Conservation (phyloP, 768 basidiomycete genomes). For the Lentinula sp. region DNA sequence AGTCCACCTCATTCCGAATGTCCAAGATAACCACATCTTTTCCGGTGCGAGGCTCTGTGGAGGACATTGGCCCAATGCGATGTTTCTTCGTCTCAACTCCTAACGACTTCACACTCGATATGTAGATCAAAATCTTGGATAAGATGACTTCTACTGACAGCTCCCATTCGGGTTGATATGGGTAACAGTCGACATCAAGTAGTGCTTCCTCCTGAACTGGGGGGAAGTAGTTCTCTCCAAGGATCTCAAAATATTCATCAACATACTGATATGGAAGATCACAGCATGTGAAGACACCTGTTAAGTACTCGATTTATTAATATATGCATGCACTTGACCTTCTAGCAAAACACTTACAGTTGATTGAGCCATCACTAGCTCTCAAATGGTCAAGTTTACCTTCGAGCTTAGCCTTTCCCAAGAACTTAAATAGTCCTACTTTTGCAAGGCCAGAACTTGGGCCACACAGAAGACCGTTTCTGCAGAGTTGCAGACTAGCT, state of each 20-base stretch:
- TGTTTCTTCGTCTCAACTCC: not conserved
- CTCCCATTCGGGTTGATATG: conserved; percentile 6
- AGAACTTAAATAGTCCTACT: conserved; percentile 17
- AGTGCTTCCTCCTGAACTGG: conserved; percentile 15
- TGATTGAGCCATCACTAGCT: conserved; percentile 14
- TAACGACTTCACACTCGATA: not conserved
- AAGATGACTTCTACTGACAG: not conserved
- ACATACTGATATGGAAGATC: conserved; percentile 21
- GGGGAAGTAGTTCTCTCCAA: conserved; percentile 16
- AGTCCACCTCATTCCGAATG: conserved; percentile 12
- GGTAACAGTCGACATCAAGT: conserved; percentile 16
- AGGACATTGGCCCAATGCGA: not conserved
- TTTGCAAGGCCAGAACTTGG: conserved; percentile 17
- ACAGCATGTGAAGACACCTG: conserved; percentile 19
- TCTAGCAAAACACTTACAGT: conserved; percentile 9
- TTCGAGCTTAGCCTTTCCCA: conserved; percentile 13
- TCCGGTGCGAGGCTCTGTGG: not conserved
- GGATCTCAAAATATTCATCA: conserved; percentile 15
- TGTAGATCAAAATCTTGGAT: not conserved
- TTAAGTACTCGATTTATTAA: not conserved
- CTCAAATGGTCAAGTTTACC: conserved; percentile 12
- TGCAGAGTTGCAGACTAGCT: conserved; percentile 16
- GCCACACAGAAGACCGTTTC: conserved; percentile 18
- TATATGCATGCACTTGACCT: not conserved
- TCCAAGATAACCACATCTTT: conserved; percentile 19